Evolutionary conservation across 208 protist species (phyloP), one percentile per base, ranked within the genome.

Genomic region (Endotrypanum monterogeii): DNA sequence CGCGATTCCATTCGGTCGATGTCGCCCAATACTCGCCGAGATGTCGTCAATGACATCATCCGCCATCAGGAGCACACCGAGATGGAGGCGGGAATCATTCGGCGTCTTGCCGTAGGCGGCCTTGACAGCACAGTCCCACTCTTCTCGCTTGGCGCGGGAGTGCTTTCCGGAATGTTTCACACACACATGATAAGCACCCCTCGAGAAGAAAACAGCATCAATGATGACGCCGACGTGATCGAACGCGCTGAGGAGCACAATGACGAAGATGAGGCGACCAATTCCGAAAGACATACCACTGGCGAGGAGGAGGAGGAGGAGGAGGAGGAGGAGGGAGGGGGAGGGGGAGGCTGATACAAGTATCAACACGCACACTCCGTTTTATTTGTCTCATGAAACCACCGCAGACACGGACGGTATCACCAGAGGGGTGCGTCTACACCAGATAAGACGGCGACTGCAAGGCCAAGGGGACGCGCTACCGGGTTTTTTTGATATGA

Each of bases 21-120:
- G 91, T 84, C 88, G 1, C 88, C 91, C 23, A 84, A 86, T 65
- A 91, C 91, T 16, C 88, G 78, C 20, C 80, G 73, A 1, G 91
- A 95, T 11, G 80, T 95, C 16, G 62, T 95, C 30, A 92, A 92
- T 51, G 91, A 95, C 76, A 93, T 95, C 65, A 81, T 92, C 30
- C 86, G 88, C 9, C 79, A 69, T 54, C 79, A 85, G 55, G 76
- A 85, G 54, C 44, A 79, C 60, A 56, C 14, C 5, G 48, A 58
- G 54, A 56, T 66, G 9, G 51, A 73, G 50, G 62, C 74, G 60
- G 48, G 28, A 14, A 4, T 80, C 14, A 37, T 52, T 56, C 71
- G 67, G 16, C 25, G 18, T 23, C 67, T 76, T 23, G 28, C 52
- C 44, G 28, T 44, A 44, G 52, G 51, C 28, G 51, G 8, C 56